A percentile compares a stretch with the other conserved stretches of the same genome.
phyloP scores from a whole-genome alignment of 306 rosid species.

The Trichosanthes cucumerina region DNA sequence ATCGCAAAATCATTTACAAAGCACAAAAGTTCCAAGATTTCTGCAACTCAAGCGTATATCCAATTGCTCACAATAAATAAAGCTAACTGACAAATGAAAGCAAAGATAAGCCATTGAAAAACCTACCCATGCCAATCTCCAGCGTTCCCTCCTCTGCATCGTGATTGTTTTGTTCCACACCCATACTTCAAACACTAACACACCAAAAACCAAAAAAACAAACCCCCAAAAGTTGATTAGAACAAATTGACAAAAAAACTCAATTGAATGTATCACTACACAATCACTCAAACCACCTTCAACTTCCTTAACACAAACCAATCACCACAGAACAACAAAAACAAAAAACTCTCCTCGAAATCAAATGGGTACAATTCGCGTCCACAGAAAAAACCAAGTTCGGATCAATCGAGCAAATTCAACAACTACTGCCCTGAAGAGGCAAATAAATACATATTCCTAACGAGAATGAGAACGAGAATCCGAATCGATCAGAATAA shows the following conservation, averaged over 20 bases:
- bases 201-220: not conserved
- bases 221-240: not conserved
- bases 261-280: not conserved
- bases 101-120: constrained; percentile 1
- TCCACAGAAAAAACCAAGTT: not conserved
- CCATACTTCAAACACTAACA: constrained; percentile 44
- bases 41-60: not conserved
- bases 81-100: not conserved
- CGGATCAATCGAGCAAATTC: not conserved
- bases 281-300: not conserved
- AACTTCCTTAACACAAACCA: not conserved
- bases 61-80: not conserved
- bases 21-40: not conserved
- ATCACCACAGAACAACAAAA: not conserved
- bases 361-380: not conserved
- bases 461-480: not conserved
- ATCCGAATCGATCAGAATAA: not conserved
- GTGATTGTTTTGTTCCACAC: constrained; percentile 41
- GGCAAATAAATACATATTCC: not conserved
- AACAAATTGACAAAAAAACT: not conserved
- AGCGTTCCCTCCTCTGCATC: constrained; percentile 59
- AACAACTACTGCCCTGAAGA: not conserved
- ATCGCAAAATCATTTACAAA: constrained; percentile 8
- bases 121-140: constrained; percentile 97
- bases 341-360: not conserved